These are phyloP conservation scores for Mediolabrus comicus DNA, from an alignment of 108 stramenopile genomes.

Conservation along the genomic window DNA sequence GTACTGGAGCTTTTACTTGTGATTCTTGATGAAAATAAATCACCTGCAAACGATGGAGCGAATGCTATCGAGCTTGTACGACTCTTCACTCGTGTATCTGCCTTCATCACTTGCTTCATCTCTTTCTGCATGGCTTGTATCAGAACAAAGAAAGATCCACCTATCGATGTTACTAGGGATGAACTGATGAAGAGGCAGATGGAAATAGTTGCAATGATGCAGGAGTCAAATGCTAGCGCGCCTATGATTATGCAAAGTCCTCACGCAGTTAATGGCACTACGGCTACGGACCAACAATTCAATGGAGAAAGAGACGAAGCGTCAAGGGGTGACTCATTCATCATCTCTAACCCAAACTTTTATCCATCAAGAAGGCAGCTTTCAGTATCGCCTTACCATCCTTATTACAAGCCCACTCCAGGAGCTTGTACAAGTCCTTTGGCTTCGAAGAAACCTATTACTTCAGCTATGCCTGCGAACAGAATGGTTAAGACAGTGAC, in stretches of 20 bases:
- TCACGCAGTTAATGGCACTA: neutral
- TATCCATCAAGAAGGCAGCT: neutral
- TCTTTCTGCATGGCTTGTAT: constrained; percentile 21
- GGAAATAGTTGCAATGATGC: constrained; percentile 22
- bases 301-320: neutral
- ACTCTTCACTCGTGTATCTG: constrained; percentile 13
- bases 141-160: neutral
- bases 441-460: neutral
- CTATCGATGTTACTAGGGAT: constrained; percentile 11
- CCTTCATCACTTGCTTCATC: neutral
- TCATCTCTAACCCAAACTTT: neutral
- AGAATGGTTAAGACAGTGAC: neutral
- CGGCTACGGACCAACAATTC: neutral
- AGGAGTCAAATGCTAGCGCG: neutral
- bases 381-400: neutral
- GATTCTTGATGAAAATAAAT: neutral
- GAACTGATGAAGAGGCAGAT: constrained; percentile 23
- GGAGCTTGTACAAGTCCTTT: neutral
- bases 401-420: neutral
- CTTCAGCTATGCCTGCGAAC: neutral
- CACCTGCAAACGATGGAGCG: neutral
- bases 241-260: neutral
- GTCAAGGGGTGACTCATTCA: neutral
- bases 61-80: constrained; percentile 7
- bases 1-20: constrained; percentile 16